Evolutionary conservation across 495 filamentous ascomycete species (phyloP), one percentile per base, ranked within the genome.

Genomic region (Penicillium cinerascens): DNA sequence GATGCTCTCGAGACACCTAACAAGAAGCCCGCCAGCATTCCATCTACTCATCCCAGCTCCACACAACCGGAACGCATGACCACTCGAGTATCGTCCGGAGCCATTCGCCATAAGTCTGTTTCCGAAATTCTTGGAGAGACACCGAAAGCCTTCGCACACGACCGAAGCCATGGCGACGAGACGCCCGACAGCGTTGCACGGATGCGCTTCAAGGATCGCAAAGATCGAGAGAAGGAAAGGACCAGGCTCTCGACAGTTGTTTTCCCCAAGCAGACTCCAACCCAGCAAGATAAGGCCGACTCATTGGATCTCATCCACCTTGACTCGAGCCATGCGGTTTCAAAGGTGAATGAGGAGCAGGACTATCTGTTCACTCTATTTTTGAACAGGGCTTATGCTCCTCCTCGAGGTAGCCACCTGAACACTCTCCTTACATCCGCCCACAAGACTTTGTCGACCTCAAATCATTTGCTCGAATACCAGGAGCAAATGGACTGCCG

Each of bases 351-450:
- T 55, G 75, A 81, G 52, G 75, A 80, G 36, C 71, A 77, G 62
- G 91, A 96, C 58, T 96, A 96, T 64, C 85, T 93, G 47, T 84
- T 87, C 42, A 87, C 88, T 1, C 72, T 95, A 13, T 96, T 95
- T 53, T 67, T 78, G 64, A 87, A 72, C 67, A 87, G 82, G 71
- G 87, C 72, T 60, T 87, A 76, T 66, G 80, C 69, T 44, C 82
- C 69, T 55, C 81, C 67, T 65, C 80, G 68, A 64, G 80, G 72
- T 65, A 81, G 78, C 33, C 77, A 81, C 11, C 70, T 96, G 10
- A 83, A 81, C 55, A 82, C 85, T 9, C 75, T 96, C 0, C 63
- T 95, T 9, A 71, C 80, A 41, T 82, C 86, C 29, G 87, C 91
- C 2, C 82, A 89, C 59, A 96, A 96, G 61, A 91, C 88, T 0